Evolutionary conservation across 1,284 basidiomycete species (phyloP).

Genomic region (Pseudozyma tsukubaensis): DNA sequence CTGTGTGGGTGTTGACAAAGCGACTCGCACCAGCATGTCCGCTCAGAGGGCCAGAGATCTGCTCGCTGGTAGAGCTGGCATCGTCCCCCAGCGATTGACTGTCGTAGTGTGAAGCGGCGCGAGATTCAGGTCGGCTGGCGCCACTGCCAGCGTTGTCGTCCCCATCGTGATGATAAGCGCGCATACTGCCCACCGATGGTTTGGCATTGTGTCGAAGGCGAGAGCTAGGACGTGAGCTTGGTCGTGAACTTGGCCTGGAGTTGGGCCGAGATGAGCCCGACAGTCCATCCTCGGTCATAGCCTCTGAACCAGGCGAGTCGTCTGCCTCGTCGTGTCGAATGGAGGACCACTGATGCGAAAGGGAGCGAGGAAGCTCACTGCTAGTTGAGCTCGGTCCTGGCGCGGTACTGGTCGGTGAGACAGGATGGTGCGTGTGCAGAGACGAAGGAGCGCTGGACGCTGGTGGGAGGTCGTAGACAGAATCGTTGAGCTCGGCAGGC

Average conservation of each 20-base stretch:
- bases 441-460: not conserved
- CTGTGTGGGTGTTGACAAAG: conserved; percentile 5
- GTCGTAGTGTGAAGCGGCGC: conserved; percentile 22
- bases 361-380: conserved; percentile 22
- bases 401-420: conserved; percentile 12
- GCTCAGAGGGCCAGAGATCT: conserved; percentile 23
- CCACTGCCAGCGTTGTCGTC: conserved; percentile 26
- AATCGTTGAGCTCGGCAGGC: conserved; percentile 27
- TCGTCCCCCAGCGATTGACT: conserved; percentile 21
- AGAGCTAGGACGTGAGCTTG: conserved; percentile 30
- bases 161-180: conserved; percentile 9
- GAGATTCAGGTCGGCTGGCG: conserved; percentile 32
- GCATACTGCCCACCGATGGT: conserved; percentile 30
- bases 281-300: conserved; percentile 21
- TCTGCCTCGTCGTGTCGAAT: conserved; percentile 19
- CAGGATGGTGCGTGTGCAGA: conserved; percentile 1
- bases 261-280: conserved; percentile 39
- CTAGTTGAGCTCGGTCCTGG: not conserved
- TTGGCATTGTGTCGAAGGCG: conserved; percentile 36
- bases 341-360: conserved; percentile 19
- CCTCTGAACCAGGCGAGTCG: conserved; percentile 32
- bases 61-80: conserved; percentile 21
- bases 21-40: conserved; percentile 33
- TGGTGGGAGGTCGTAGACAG: conserved; percentile 14
- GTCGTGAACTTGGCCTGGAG: conserved; percentile 31